Percentiles rank a stretch among this genome's conserved stretches.
phyloP scores from a whole-genome alignment of 2,329 filamentous ascomycete species.

The Byssoonygena ceratinophila region DNA sequence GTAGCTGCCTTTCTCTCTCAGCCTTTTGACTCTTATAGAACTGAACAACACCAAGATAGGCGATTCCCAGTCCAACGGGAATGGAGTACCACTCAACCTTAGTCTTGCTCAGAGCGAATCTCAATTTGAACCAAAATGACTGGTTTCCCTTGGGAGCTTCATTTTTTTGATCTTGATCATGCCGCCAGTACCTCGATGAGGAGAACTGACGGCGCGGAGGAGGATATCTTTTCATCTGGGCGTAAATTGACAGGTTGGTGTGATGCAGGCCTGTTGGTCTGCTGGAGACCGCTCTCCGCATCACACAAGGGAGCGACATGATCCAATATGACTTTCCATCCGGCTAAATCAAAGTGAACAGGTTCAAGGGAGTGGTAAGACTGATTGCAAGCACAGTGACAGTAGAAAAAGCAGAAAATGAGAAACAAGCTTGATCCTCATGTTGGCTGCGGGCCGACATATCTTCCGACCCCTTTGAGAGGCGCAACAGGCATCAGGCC shows the following conservation, averaged over 20 bases:
- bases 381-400: background rate
- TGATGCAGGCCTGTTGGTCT: background rate
- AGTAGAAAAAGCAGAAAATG: background rate
- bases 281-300: constrained; percentile 3
- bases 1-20: constrained; percentile 40
- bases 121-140: constrained; percentile 48
- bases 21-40: constrained; percentile 60
- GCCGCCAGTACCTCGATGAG: constrained; percentile 33
- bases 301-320: constrained; percentile 8
- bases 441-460: background rate
- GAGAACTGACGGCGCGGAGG: constrained; percentile 24
- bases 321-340: background rate
- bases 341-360: background rate
- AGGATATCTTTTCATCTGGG: constrained; percentile 1
- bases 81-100: constrained; percentile 83
- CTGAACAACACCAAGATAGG: constrained; percentile 70
- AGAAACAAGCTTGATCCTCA: background rate
- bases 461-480: background rate
- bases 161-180: constrained; percentile 29
- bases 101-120: constrained; percentile 50
- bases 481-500: background rate
- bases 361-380: background rate
- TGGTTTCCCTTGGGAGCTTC: constrained; percentile 34
- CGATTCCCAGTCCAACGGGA: constrained; percentile 73
- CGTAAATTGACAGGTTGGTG: background rate